Percentiles rank a stretch among this genome's conserved stretches.
phyloP scores from a whole-genome alignment of 2,329 filamentous ascomycete species.

The Chlorencoelia australis region DNA sequence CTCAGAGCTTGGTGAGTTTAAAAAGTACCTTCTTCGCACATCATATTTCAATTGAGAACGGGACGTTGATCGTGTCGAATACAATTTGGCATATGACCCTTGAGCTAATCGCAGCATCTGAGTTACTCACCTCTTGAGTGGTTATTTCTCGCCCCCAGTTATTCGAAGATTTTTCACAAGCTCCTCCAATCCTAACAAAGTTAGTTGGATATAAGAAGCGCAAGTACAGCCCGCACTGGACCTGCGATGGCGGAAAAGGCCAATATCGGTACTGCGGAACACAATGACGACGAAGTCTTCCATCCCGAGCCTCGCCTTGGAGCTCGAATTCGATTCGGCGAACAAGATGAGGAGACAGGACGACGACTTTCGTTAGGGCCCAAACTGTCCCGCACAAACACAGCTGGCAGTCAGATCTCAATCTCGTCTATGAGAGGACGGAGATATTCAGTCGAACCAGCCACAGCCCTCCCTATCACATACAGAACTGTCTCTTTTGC shows the following conservation, averaged over 20 bases:
- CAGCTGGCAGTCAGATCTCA: constrained; percentile 12
- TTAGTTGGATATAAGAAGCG: too few relatives aligned
- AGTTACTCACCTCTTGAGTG: too few relatives aligned
- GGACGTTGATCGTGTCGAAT: too few relatives aligned
- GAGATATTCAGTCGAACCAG: constrained; percentile 28
- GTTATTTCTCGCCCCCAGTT: too few relatives aligned
- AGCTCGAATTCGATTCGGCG: constrained; percentile 9
- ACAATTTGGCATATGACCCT: too few relatives aligned
- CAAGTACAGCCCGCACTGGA: too few relatives aligned
- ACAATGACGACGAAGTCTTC: constrained; percentile 8
- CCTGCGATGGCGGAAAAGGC: constrained; percentile 9
- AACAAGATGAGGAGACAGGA: constrained; percentile 8
- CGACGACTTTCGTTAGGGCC: background rate
- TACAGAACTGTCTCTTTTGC: constrained; percentile 46
- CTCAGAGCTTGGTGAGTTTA: too few relatives aligned
- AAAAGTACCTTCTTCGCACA: too few relatives aligned
- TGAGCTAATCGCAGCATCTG: too few relatives aligned
- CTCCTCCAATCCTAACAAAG: too few relatives aligned
- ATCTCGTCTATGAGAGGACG: constrained; percentile 9
- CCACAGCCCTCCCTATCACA: constrained; percentile 37
- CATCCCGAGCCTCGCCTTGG: constrained; percentile 8
- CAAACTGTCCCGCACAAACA: constrained; percentile 10
- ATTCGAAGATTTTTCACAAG: too few relatives aligned
- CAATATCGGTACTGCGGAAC: background rate
- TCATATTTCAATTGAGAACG: too few relatives aligned